Evolutionary conservation across 2,329 filamentous ascomycete genomes (phyloP), one percentile per base, ranked within the genome.

Genomic region (Cercospora sp.): DNA sequence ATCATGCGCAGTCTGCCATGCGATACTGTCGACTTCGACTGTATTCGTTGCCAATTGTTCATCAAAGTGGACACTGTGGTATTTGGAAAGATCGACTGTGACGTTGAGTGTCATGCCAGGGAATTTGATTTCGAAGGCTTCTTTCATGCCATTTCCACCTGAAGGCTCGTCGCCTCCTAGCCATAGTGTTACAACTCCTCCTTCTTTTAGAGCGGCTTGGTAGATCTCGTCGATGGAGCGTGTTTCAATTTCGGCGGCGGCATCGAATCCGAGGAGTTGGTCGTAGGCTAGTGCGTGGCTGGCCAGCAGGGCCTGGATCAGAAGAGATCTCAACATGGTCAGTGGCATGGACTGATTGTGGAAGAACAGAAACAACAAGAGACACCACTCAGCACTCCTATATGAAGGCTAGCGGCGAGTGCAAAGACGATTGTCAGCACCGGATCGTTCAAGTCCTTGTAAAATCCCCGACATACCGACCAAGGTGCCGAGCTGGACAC

Each of bases 21-120:
- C 55, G 18, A 59, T 59, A 3, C 55, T 59, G 30, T 59, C 55
- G 30, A 59, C 55, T 3, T 59, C 10, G n/a, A 59, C 55, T 7
- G 23, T 59, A 9, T 36, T 36, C 18, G 55, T 3, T 23, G 55
- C 30, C 30, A 59, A 36, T 36, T 59, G 55, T n/a, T 59, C 3
- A 12, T 59, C 55, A n/a, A 59, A 59, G 55, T 30, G 55, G 55
- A 36, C 55, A 16, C 55, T 59, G 30, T 36, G 55, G 55, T 59
- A 59, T 23, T 59, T 59, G 7, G 55, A 59, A 5, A 59, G 55
- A 16, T 59, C n/a, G 55, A 20, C 31, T 20, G 55, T 59, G 30
- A 59, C 28, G 8, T 59, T 59, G 28, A 59, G 31, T 4, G 28
- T 59, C 55, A 59, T 36, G 16, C 55, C 55, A n/a, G 31, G 30